Evolutionary conservation across 176 grass and related monocot species (phyloP), one percentile per base, ranked within the genome.

Genomic region (Tillandsia fasciculata): DNA sequence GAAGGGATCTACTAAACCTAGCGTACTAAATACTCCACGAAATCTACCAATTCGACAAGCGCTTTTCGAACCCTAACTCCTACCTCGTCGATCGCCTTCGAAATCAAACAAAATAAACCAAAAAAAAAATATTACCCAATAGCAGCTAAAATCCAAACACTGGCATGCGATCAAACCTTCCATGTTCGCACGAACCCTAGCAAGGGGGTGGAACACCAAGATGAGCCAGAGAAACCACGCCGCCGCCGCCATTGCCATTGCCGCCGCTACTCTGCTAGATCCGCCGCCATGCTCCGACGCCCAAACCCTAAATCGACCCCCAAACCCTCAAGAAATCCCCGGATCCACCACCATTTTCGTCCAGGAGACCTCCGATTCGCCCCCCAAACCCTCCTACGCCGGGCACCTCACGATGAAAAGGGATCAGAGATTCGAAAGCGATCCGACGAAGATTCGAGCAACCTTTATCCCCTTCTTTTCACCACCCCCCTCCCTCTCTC

Each of bases 101-200:
- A 50, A 63, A 64, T 24, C 68, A 78, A 13, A 49, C 1, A 68
- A 54, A 12, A 12, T 47, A 56, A 1, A 1, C 29, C 29, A 7
- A 10, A 52, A 47, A 23, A 52, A 47, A 23, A 66, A 53, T 14
- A 63, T 11, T 15, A 48, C 61, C 12, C 51, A 72, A 0, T 8
- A 70, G 29, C 53, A 52, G 47, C 3, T 53, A 8, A 13, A 57
- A 51, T 24, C 51, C 14, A 15, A 48, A 14, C 52, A 77, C 13
- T 48, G 9, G 69, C 12, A 15, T 10, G 50, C 24, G 12, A 48
- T 12, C 0, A 4, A 8, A 49, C 91, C 87, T 96, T 96, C 91
- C 76, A 77, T 90, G 77, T 96, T 90, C 42, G 91, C 91, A 20
- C 80, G 70, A 69, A 96, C 87, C 74, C 84, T 88, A 50, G 76